Conservation (phyloP, 23 red algal species). For the Gracilaria gracilis region DNA sequence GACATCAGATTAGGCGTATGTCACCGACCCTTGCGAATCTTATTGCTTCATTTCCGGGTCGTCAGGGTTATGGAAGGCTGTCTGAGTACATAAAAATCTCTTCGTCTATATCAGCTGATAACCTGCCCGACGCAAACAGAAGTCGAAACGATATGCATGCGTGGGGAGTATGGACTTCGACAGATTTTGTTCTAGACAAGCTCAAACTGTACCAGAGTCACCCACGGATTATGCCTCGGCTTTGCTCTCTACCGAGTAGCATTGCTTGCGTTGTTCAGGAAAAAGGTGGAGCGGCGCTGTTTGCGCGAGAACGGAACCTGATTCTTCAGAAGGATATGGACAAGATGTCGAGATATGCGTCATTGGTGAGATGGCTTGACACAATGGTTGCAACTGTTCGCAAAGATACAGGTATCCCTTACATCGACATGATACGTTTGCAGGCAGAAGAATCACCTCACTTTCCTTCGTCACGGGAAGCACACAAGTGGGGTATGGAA, state of each 20-base stretch:
- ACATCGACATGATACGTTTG: neutral
- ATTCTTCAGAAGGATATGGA: conserved; percentile 26
- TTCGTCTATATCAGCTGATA: neutral
- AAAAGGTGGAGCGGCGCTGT: conserved; percentile 14
- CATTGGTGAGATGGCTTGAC: conserved; percentile 16
- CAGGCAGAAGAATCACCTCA: neutral
- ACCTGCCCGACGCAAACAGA: neutral
- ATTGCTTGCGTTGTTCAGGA: conserved; percentile 4
- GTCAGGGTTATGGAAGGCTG: conserved; percentile 12
- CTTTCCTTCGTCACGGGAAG: conserved; percentile 1
- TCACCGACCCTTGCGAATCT: conserved; percentile 33
- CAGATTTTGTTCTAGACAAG: neutral
- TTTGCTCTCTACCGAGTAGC: conserved; percentile 12
- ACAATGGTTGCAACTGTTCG: neutral
- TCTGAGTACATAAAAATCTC: neutral
- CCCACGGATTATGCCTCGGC: conserved; percentile 32
- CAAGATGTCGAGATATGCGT: conserved; percentile 1
- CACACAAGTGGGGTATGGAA: neutral
- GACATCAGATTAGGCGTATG: conserved; percentile 7
- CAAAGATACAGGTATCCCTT: neutral
- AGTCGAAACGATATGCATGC: neutral
- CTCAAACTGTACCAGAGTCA: conserved; percentile 28
- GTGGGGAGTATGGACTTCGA: conserved; percentile 26
- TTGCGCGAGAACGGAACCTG: conserved; percentile 3
- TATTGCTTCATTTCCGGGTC: conserved; percentile 38